phyloP scores from a whole-genome alignment of 805 yeast species.

The Hanseniaspora valbyensis region DNA sequence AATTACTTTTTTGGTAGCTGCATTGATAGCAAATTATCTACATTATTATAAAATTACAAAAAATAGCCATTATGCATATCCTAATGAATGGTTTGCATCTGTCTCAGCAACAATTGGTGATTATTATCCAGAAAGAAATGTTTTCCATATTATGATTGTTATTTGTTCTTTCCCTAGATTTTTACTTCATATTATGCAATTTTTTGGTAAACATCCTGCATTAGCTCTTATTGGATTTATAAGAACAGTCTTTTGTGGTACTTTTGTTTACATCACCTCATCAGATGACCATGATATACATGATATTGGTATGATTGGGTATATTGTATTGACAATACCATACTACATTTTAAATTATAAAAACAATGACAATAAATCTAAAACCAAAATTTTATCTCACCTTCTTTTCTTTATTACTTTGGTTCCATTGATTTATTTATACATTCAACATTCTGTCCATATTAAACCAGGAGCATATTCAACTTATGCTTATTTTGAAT shows the following conservation, averaged over 20 bases:
- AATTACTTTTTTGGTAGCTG: slow-evolving; percentile 65
- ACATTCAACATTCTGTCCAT: slow-evolving; percentile 86
- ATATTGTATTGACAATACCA: slow-evolving; percentile 80
- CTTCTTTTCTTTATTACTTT: slow-evolving; percentile 56
- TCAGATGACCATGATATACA: slow-evolving; percentile 96
- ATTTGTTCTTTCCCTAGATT: slow-evolving; percentile 90
- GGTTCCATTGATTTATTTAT: slow-evolving; percentile 76
- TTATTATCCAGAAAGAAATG: slow-evolving; percentile 86
- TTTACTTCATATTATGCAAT: slow-evolving; percentile 38
- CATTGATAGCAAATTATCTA: slow-evolving; percentile 58
- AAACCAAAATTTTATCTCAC: slow-evolving; percentile 44
- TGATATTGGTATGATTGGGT: slow-evolving; percentile 87
- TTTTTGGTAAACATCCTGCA: slow-evolving; percentile 31
- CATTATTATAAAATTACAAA: slow-evolving; percentile 83
- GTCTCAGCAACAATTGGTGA: slow-evolving; percentile 97
- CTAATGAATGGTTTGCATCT: slow-evolving; percentile 97
- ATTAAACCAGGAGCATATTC: slow-evolving; percentile 90
- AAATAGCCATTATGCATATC: slow-evolving; percentile 80
- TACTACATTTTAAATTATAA: slow-evolving; percentile 56
- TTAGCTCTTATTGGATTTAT: slow-evolving; percentile 47
- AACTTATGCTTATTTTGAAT: slow-evolving; percentile 85
- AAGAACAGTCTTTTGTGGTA: slow-evolving; percentile 95
- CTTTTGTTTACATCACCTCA: slow-evolving; percentile 95
- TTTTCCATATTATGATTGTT: slow-evolving; percentile 86
- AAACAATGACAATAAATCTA: slow-evolving; percentile 38